Percentiles rank a stretch among this genome's conserved stretches.
phyloP scores from a whole-genome alignment of 106 monocot genomes.

The Dioscorea zingiberensis region DNA sequence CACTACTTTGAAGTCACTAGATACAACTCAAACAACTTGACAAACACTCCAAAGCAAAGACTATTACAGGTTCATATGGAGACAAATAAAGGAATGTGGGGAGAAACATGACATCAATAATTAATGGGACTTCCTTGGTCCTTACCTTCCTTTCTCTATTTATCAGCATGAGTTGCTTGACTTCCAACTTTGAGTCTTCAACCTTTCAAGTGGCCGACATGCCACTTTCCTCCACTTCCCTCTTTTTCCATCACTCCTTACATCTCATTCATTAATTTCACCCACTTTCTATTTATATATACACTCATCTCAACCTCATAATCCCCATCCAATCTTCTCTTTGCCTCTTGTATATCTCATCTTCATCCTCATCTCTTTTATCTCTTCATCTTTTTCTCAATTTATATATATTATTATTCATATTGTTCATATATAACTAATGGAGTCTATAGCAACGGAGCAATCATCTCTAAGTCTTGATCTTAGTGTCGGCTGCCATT shows the following conservation, averaged over 20 bases:
- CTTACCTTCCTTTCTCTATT: too few relatives aligned
- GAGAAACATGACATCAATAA: too few relatives aligned
- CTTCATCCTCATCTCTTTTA: neutral
- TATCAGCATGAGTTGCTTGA: too few relatives aligned
- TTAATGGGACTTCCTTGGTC: too few relatives aligned
- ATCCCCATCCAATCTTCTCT: neutral
- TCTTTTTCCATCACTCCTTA: too few relatives aligned
- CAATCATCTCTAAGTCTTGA: neutral
- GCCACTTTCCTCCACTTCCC: neutral
- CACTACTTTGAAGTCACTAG: too few relatives aligned
- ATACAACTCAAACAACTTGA: too few relatives aligned
- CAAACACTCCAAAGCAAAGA: too few relatives aligned
- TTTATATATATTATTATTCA: neutral
- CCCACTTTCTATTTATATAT: neutral
- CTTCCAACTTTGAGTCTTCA: too few relatives aligned
- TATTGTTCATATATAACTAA: neutral
- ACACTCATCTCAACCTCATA: neutral
- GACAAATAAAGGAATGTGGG: too few relatives aligned
- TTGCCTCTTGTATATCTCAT: neutral
- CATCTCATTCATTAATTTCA: neutral
- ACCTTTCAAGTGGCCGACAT: neutral
- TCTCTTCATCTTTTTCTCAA: neutral
- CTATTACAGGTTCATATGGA: too few relatives aligned
- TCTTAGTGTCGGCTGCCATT: neutral
- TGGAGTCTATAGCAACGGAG: neutral